Base-by-base conservation (phyloP, 495 filamentous ascomycete genomes). In the Penicillium dipodomyicola region DNA sequence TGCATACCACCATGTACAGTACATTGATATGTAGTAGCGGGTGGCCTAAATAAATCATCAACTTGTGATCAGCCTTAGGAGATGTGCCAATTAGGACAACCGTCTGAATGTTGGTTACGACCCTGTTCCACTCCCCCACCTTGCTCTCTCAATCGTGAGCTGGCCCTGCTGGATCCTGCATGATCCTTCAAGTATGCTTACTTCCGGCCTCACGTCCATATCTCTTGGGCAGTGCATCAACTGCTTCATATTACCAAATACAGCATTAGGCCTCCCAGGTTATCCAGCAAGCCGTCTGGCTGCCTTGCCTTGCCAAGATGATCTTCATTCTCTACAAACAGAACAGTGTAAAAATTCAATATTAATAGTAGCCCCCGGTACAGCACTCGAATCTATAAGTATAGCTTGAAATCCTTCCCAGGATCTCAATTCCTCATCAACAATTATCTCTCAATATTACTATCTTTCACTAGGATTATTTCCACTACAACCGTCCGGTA, bases 291-390 rank as follows among this genome's bases (percentile, higher is more conserved):
- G 39, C 15, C 40, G 43, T 29, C 52, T 14, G 20, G n/a, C 42
- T 55, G 20, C 52, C 27, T 25, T 30, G 30, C 11, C n/a, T 56
- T 56, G 44, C 53, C 43, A 56, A 56, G 53, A 49, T 56, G 44
- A 56, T 56, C 53, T 49, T 49, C 53, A 40, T 56, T 56, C 53
- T 49, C 22, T 41, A 22, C 22, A 35, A 35, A 35, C 7, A 17
- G 19, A 35, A 30, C 6, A 17, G 0, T 40, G 5, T 33, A 49
- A 32, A 1, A 15, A n/a, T 29, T 29, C 27, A 8, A 17, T 5
- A 47, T 9, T 15, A 47, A 32, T 32, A 20, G n/a, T 35, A 3
- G 14, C 25, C 35, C 10, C 9, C 17, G 27, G n/a, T 49, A 7
- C 15, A 32, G 46, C 9, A 32, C 9, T 22, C 2, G 19, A 49